phyloP scores from a whole-genome alignment of 2,329 filamentous ascomycete genomes.

The Colletotrichum costaricense region DNA sequence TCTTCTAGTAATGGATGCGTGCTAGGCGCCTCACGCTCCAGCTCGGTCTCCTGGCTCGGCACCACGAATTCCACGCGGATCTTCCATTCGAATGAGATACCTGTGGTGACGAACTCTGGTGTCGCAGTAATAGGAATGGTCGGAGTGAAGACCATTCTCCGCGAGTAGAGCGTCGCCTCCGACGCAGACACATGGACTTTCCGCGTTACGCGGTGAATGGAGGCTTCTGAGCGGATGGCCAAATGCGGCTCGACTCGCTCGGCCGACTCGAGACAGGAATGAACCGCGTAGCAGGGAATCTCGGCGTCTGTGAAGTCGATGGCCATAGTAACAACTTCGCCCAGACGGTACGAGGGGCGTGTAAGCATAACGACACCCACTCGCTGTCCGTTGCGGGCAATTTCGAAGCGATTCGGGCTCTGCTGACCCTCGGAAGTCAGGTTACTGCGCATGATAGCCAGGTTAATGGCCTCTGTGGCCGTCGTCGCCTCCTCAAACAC shows the following conservation, averaged over 20 bases:
- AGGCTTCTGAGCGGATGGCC: slow-evolving; percentile 85
- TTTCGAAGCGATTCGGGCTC: slow-evolving; percentile 94
- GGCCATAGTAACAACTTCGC: slow-evolving; percentile 85
- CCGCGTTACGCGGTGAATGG: slow-evolving; percentile 87
- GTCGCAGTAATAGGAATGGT: slow-evolving; percentile 87
- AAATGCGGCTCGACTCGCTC: slow-evolving; percentile 85
- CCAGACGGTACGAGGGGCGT: slow-evolving; percentile 87
- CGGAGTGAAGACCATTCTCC: slow-evolving; percentile 82
- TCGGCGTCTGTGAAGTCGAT: slow-evolving; percentile 85
- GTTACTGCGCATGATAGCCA: slow-evolving; percentile 89
- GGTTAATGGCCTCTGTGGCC: slow-evolving; percentile 88
- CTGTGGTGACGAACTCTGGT: slow-evolving; percentile 91
- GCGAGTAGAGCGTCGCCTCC: slow-evolving; percentile 85
- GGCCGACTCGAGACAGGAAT: slow-evolving; percentile 85
- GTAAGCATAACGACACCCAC: slow-evolving; percentile 92
- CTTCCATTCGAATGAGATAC: slow-evolving; percentile 89
- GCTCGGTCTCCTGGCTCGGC: slow-evolving; percentile 51
- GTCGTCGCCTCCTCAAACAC: slow-evolving; percentile 67
- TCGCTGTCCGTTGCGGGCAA: slow-evolving; percentile 89
- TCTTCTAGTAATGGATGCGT: slow-evolving; percentile 77
- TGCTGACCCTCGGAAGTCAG: slow-evolving; percentile 74
- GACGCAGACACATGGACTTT: slow-evolving; percentile 82
- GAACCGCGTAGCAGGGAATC: slow-evolving; percentile 86
- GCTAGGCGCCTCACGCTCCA: slow-evolving; percentile 30
- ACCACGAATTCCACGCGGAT: slow-evolving; percentile 94